These are phyloP conservation scores for Schrenkiella parvula DNA, from an alignment of 345 rosid genomes.

Conservation along the genomic window DNA sequence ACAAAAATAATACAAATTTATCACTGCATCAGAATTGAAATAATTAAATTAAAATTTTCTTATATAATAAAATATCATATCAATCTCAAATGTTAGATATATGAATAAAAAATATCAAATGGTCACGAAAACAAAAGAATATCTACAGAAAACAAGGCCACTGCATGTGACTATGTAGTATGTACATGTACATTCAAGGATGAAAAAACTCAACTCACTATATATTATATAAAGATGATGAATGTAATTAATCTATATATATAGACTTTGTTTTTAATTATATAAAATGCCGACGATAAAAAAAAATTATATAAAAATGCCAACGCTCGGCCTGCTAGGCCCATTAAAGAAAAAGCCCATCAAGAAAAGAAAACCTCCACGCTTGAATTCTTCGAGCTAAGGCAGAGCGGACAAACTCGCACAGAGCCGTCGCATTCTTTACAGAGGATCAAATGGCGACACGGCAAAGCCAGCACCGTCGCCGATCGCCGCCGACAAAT, in stretches of 20 bases:
- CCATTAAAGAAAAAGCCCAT: constrained; percentile 20
- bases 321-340: background rate
- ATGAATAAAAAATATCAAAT: no score
- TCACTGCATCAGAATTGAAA: background rate
- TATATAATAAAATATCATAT: background rate
- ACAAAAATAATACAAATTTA: background rate
- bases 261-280: background rate
- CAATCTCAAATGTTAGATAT: background rate
- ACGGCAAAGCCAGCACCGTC: constrained; percentile 78
- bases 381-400: constrained; percentile 53
- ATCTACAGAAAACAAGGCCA: background rate
- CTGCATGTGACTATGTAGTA: background rate
- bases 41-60: background rate
- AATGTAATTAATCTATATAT: background rate
- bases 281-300: background rate
- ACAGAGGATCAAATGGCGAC: constrained; percentile 84
- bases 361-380: constrained; percentile 68
- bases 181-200: background rate
- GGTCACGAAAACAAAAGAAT: background rate
- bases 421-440: constrained; percentile 60
- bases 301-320: no score
- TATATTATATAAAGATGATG: background rate
- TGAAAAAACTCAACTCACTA: background rate
- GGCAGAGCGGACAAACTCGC: constrained; percentile 77
- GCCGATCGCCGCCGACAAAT: constrained; percentile 56